phyloP scores from a whole-genome alignment of 192 early-diverging fungal species.

The Entomortierella chlamydospora region DNA sequence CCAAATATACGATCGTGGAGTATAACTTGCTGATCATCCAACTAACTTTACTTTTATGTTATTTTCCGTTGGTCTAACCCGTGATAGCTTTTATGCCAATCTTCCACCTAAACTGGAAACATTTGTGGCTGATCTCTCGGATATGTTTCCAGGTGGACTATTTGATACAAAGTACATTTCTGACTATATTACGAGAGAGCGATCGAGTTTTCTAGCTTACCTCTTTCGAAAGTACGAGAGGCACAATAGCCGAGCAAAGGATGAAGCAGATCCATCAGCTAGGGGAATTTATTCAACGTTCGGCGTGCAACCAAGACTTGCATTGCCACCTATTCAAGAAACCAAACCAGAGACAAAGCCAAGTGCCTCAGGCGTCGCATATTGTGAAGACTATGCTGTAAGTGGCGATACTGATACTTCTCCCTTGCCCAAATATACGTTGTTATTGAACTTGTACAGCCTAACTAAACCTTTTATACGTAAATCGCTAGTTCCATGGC shows the following conservation, averaged over 20 bases:
- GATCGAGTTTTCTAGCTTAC: slow-evolving; percentile 75
- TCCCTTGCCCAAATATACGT: not conserved
- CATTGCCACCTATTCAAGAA: not conserved
- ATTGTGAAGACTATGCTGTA: slow-evolving; percentile 89
- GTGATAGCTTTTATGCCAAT: slow-evolving; percentile 76
- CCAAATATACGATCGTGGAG: not conserved
- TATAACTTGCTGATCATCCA: not conserved
- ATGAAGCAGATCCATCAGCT: not conserved
- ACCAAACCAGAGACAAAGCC: not conserved
- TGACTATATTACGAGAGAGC: slow-evolving; percentile 74
- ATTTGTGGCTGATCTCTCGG: slow-evolving; percentile 80
- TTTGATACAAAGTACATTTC: slow-evolving; percentile 94
- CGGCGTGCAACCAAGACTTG: slow-evolving; percentile 21
- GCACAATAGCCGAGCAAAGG: slow-evolving; percentile 18
- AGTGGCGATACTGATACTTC: slow-evolving; percentile 31
- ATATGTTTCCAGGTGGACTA: slow-evolving; percentile 90
- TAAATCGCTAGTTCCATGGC: slow-evolving; percentile 78
- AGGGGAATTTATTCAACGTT: slow-evolving; percentile 23
- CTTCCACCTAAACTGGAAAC: slow-evolving; percentile 76
- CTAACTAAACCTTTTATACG: slow-evolving; percentile 7
- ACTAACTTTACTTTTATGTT: not conserved
- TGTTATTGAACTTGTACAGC: not conserved
- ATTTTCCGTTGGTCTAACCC: not conserved
- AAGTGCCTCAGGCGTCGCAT: not conserved
- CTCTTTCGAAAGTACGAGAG: slow-evolving; percentile 69